Evolutionary conservation across 208 protist genomes (phyloP).

Genomic region (Endotrypanum monterogeii): DNA sequence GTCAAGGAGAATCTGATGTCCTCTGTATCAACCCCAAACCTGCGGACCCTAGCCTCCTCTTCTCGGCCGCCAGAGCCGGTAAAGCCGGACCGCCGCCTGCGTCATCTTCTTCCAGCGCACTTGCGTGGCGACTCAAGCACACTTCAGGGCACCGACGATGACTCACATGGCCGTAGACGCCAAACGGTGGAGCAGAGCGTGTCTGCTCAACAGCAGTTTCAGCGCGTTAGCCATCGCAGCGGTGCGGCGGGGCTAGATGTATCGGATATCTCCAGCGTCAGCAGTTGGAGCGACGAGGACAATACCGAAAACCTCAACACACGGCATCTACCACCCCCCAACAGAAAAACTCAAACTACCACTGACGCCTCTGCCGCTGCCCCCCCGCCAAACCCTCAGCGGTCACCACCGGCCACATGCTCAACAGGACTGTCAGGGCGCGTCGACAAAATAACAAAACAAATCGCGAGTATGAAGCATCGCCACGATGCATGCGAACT

Average conservation of each 20-base stretch:
- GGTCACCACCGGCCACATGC: neutral
- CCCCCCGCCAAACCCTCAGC: neutral
- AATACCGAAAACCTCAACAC: neutral
- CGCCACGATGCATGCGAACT: neutral
- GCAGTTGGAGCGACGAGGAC: conserved; percentile 9
- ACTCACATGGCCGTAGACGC: neutral
- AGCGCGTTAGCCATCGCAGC: too few species aligned
- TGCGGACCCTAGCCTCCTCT: neutral
- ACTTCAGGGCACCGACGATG: neutral
- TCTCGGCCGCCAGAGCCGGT: neutral
- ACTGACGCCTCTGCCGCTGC: neutral
- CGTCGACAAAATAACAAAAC: neutral
- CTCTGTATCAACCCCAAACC: neutral
- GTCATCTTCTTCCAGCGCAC: conserved; percentile 42
- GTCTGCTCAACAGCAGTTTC: neutral
- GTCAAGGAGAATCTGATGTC: neutral
- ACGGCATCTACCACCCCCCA: neutral
- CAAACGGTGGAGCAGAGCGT: neutral
- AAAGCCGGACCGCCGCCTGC: conserved; percentile 42
- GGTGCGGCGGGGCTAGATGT: neutral
- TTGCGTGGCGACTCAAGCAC: conserved; percentile 1
- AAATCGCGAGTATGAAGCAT: neutral
- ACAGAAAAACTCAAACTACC: neutral
- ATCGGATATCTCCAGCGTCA: conserved; percentile 15
- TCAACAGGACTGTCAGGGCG: neutral